phyloP scores from a whole-genome alignment of 495 filamentous ascomycete genomes.

The Aspergillus steynii region DNA sequence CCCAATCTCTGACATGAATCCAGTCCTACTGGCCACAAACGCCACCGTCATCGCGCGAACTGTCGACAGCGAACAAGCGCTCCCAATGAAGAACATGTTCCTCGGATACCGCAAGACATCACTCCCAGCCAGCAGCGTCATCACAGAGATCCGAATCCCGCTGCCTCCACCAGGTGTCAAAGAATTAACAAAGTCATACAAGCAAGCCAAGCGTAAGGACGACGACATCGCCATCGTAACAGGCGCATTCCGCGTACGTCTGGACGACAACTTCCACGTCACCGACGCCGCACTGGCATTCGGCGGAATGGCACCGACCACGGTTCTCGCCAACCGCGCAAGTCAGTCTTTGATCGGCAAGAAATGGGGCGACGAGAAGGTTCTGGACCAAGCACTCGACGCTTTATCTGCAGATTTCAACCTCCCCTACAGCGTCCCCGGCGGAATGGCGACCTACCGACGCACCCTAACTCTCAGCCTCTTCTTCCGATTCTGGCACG shows the following conservation, averaged over 20 bases:
- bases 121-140: conserved; percentile 75
- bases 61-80: conserved; percentile 62
- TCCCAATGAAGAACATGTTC: conserved; percentile 91
- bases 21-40: conserved; percentile 83
- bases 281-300: conserved; percentile 76
- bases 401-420: conserved; percentile 81
- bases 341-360: conserved; percentile 67
- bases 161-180: conserved; percentile 59
- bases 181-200: conserved; percentile 79
- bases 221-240: conserved; percentile 98
- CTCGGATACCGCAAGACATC: conserved; percentile 85
- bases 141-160: conserved; percentile 80
- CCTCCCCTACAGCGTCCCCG: conserved; percentile 79
- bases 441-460: conserved; percentile 95
- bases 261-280: conserved; percentile 64
- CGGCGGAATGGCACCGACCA: conserved; percentile 88
- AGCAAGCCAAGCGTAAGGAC: conserved; percentile 93
- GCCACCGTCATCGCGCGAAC: conserved; percentile 76
- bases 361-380: conserved; percentile 71
- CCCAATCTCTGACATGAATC: conserved; percentile 95
- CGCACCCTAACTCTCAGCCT: conserved; percentile 84
- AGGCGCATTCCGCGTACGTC: conserved; percentile 67
- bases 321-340: conserved; percentile 74
- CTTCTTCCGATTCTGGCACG: conserved; percentile 85
- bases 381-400: conserved; percentile 79